These are phyloP conservation scores for Astrocystis sublimbata DNA, from an alignment of 495 filamentous ascomycete genomes.

Conservation along the genomic window DNA sequence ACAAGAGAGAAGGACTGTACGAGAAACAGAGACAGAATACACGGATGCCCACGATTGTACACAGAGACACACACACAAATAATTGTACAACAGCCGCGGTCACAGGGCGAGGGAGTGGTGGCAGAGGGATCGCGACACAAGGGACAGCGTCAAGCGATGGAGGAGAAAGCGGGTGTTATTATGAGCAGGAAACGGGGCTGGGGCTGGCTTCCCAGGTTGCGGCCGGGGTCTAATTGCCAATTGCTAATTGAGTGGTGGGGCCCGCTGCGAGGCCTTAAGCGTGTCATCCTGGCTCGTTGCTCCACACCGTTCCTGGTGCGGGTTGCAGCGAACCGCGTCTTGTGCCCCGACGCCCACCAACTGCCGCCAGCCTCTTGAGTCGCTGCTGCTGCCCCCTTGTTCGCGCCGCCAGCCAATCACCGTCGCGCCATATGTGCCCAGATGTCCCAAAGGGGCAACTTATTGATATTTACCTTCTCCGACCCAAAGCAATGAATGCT, in stretches of 20 bases:
- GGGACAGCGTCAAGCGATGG: neutral
- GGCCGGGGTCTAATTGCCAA: no score
- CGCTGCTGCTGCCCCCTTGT: slow-evolving; percentile 9
- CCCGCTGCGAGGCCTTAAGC: no score
- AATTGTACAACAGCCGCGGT: no score
- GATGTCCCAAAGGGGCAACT: slow-evolving; percentile 32
- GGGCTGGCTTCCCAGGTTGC: no score
- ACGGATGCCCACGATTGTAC: slow-evolving; percentile 21
- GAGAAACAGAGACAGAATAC: slow-evolving; percentile 26
- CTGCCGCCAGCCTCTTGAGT: no score
- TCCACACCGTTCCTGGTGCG: slow-evolving; percentile 15
- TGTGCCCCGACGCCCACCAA: no score
- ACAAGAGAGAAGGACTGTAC: slow-evolving; percentile 22
- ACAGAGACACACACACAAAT: neutral
- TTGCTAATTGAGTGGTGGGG: no score
- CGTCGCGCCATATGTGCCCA: neutral
- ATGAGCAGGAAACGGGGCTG: slow-evolving; percentile 16
- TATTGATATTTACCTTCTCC: slow-evolving; percentile 35
- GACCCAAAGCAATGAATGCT: slow-evolving; percentile 24
- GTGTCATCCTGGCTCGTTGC: slow-evolving; percentile 14
- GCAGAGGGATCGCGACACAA: slow-evolving; percentile 14
- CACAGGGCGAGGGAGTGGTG: neutral
- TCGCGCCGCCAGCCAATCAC: slow-evolving; percentile 30
- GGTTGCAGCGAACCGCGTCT: slow-evolving; percentile 24
- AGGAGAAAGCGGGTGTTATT: slow-evolving; percentile 18